Percentiles rank a stretch among this genome's conserved stretches.
Evolutionary conservation across 768 basidiomycete genomes (phyloP).

Genomic region (Trametes gibbosa): DNA sequence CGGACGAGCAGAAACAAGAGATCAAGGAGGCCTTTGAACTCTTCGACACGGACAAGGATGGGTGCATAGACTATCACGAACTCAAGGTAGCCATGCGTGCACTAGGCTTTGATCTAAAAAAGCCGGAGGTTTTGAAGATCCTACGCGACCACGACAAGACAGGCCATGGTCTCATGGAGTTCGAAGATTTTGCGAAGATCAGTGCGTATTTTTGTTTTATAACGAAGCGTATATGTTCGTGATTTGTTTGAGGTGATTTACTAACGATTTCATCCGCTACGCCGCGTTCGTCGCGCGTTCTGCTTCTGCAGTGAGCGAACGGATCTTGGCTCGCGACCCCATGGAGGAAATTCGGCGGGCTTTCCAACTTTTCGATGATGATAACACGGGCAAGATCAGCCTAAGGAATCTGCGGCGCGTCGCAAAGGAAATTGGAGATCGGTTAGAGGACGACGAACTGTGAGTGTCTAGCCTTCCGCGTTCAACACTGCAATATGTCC

Average conservation of each 20-base stretch:
- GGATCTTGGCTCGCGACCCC: slow-evolving; percentile 91
- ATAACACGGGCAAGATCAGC: slow-evolving; percentile 91
- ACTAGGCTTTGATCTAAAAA: slow-evolving; percentile 96
- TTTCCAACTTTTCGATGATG: slow-evolving; percentile 96
- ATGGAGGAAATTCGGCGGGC: slow-evolving; percentile 95
- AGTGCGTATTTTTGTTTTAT: slow-evolving; percentile 50
- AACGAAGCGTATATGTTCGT: not conserved
- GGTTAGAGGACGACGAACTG: slow-evolving; percentile 95
- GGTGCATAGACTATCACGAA: slow-evolving; percentile 95
- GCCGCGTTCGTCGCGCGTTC: not conserved
- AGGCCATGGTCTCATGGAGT: slow-evolving; percentile 82
- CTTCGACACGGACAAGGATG: slow-evolving; percentile 99
- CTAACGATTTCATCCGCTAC: not conserved
- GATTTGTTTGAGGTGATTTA: not conserved
- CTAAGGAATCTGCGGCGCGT: slow-evolving; percentile 88
- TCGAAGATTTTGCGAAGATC: slow-evolving; percentile 91
- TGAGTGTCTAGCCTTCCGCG: slow-evolving; percentile 43
- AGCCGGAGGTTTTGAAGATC: slow-evolving; percentile 95
- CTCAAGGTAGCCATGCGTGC: slow-evolving; percentile 99
- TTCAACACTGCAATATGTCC: slow-evolving; percentile 2
- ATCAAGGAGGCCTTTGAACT: slow-evolving; percentile 99
- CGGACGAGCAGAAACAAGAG: slow-evolving; percentile 90
- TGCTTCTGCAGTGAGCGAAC: slow-evolving; percentile 75
- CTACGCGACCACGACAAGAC: slow-evolving; percentile 88
- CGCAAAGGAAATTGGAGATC: slow-evolving; percentile 95